phyloP scores from a whole-genome alignment of 1,284 basidiomycete genomes.

The Gymnopus androsaceus region DNA sequence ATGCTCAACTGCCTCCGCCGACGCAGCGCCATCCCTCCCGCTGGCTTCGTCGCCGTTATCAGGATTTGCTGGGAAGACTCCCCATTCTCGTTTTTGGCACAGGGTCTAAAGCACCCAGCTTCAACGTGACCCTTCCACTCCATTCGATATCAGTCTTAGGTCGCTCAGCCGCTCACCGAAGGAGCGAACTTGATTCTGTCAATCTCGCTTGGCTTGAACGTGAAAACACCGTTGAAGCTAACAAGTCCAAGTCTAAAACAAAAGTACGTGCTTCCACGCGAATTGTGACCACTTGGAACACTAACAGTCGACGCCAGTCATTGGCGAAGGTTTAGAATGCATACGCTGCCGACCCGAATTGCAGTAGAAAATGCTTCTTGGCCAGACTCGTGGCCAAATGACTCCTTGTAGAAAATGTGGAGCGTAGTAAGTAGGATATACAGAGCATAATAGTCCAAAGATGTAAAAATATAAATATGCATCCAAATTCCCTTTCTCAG shows the following conservation, averaged over 20 bases:
- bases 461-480: neutral
- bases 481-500: neutral
- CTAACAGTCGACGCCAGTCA: no score
- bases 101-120: conserved; percentile 16
- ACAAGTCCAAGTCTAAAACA: neutral
- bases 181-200: conserved; percentile 7
- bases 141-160: conserved; percentile 11
- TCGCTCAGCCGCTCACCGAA: neutral
- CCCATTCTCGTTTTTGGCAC: conserved; percentile 52
- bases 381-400: no score
- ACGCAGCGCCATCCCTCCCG: conserved; percentile 42
- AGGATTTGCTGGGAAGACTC: conserved; percentile 54
- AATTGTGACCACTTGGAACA: no score
- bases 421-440: neutral
- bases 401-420: no score
- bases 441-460: neutral
- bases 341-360: no score
- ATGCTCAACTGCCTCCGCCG: conserved; percentile 3
- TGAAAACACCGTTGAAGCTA: neutral
- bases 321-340: no score
- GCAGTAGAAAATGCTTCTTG: no score
- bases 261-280: no score
- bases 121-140: conserved; percentile 30
- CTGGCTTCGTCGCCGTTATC: conserved; percentile 70
- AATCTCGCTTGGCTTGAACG: conserved; percentile 17